Conservation (phyloP, 768 basidiomycete species). For the Agrocybe praecox region DNA sequence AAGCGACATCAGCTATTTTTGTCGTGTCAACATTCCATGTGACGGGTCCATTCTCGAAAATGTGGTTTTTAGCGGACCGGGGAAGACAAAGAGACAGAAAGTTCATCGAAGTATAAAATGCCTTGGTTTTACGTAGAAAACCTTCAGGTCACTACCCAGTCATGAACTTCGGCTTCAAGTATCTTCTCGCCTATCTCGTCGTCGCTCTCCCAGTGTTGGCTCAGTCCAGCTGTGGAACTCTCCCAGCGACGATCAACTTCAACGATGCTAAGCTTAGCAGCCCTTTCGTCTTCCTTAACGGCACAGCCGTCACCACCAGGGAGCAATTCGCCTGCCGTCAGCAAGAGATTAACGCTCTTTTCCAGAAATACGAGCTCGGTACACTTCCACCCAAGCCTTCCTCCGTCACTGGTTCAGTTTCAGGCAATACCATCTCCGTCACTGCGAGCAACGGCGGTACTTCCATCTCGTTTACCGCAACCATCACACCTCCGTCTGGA, state of each 20-base stretch:
- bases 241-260: slow-evolving; percentile 30
- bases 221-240: slow-evolving; percentile 31
- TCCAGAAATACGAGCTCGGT: slow-evolving; percentile 58
- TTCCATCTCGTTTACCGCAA: slow-evolving; percentile 50
- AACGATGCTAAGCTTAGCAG: slow-evolving; percentile 49
- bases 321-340: slow-evolving; percentile 55
- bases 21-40: not conserved
- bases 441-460: slow-evolving; percentile 46
- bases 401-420: slow-evolving; percentile 45
- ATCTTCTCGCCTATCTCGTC: slow-evolving; percentile 11
- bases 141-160: not conserved
- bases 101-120: not conserved
- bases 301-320: slow-evolving; percentile 41
- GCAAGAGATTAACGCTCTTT: slow-evolving; percentile 46
- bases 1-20: not conserved
- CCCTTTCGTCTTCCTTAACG: slow-evolving; percentile 55
- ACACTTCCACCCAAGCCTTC: slow-evolving; percentile 48
- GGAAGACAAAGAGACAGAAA: not conserved
- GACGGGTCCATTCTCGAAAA: not conserved
- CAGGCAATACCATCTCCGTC: slow-evolving; percentile 48
- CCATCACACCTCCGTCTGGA: slow-evolving; percentile 46
- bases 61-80: not conserved
- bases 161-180: slow-evolving; percentile 2
- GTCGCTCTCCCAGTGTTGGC: slow-evolving; percentile 29
- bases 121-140: not conserved